Conservation (phyloP, 2,329 filamentous ascomycete species). For the Dryadomyces sulphureus region DNA sequence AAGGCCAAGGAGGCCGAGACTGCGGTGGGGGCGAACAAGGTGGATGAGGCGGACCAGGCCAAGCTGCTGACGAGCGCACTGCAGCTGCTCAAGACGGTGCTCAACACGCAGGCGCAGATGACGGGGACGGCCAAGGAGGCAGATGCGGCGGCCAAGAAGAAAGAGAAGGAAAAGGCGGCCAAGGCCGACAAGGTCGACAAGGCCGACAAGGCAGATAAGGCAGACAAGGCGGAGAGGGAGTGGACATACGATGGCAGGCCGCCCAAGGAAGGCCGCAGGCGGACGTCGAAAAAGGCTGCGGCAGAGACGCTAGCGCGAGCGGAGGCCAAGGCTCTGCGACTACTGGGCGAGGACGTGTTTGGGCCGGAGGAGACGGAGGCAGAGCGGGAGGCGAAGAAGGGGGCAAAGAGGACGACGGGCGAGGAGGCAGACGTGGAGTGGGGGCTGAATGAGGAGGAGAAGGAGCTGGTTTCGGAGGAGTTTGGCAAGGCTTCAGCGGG, state of each 20-base stretch:
- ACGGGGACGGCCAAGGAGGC: background rate
- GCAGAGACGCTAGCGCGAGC: background rate
- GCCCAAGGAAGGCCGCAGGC: no score
- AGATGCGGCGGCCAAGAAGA: conserved; percentile 4
- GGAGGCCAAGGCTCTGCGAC: background rate
- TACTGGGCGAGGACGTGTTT: background rate
- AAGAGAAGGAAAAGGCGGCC: background rate
- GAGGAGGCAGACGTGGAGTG: background rate
- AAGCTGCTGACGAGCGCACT: conserved; percentile 22
- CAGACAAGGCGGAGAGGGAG: no score
- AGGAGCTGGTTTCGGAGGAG: background rate
- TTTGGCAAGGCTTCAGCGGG: background rate
- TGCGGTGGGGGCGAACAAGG: background rate
- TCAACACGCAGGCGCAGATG: conserved; percentile 15
- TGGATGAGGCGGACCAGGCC: conserved; percentile 12
- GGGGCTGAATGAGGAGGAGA: background rate
- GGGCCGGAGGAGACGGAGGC: background rate
- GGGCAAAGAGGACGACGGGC: background rate
- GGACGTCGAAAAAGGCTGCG: no score
- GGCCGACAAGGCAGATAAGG: background rate
- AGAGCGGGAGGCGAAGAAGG: background rate
- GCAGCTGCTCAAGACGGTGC: conserved; percentile 22
- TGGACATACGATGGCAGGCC: no score
- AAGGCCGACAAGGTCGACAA: background rate
- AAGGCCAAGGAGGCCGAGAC: background rate